These are phyloP conservation scores for Aspergillus novoparasiticus DNA, from an alignment of 2,329 filamentous ascomycete species.

Conservation along the genomic window DNA sequence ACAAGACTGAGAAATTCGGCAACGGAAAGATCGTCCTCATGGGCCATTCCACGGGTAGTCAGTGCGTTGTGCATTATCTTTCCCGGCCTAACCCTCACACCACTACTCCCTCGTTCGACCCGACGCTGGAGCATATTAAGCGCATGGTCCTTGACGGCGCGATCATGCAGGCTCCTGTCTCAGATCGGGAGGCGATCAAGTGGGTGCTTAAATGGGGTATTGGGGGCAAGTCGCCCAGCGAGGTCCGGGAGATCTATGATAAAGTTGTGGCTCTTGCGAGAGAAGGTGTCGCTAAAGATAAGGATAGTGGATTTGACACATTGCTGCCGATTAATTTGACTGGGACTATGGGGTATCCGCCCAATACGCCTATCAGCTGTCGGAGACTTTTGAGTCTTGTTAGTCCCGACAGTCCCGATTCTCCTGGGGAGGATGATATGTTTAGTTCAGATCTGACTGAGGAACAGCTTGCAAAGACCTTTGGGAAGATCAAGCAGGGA, in stretches of 20 bases:
- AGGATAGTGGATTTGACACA: constrained; percentile 25
- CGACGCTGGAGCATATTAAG: constrained; percentile 34
- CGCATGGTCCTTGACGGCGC: constrained; percentile 67
- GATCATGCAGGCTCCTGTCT: constrained; percentile 79
- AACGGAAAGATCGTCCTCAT: constrained; percentile 62
- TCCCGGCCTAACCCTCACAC: constrained; percentile 46
- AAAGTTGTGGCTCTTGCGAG: constrained; percentile 37
- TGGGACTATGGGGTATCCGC: constrained; percentile 32
- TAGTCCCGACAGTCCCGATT: constrained; percentile 53
- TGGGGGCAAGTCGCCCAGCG: constrained; percentile 24
- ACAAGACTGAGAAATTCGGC: constrained; percentile 32
- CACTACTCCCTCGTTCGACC: constrained; percentile 32
- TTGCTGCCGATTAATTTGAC: constrained; percentile 40
- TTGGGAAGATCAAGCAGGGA: constrained; percentile 54
- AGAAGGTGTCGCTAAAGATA: constrained; percentile 22
- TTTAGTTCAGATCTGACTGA: constrained; percentile 75
- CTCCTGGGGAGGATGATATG: constrained; percentile 76
- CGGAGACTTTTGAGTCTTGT: constrained; percentile 61
- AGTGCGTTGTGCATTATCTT: constrained; percentile 68
- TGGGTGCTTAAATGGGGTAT: constrained; percentile 32
- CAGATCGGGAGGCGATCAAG: constrained; percentile 69
- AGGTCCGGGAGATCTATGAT: constrained; percentile 32
- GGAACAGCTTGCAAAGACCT: constrained; percentile 61
- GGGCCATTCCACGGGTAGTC: constrained; percentile 70
- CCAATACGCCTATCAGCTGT: constrained; percentile 53